Evolutionary conservation across 306 rosid genomes (phyloP).

Genomic region (Dalbergia cultrata): DNA sequence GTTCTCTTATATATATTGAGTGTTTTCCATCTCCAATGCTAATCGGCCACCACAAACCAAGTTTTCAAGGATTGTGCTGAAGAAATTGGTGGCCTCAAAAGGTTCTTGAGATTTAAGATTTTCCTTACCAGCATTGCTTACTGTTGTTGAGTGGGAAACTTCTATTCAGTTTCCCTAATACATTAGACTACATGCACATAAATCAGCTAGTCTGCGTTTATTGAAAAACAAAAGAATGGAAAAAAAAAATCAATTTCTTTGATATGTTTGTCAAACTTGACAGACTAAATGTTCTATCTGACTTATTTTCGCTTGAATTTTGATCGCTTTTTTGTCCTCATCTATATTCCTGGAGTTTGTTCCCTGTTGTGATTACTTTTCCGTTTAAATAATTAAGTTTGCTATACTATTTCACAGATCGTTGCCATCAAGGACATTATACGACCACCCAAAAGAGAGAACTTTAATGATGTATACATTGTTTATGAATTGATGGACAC

Average conservation of each 20-base stretch:
- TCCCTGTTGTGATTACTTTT: slow-evolving; percentile 15
- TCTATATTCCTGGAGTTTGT: slow-evolving; percentile 5
- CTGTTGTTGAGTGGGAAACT: slow-evolving; percentile 27
- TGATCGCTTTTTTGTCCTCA: neutral
- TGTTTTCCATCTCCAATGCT: slow-evolving; percentile 13
- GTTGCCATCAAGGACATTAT: slow-evolving; percentile 60
- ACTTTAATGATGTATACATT: slow-evolving; percentile 55
- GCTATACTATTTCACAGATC: slow-evolving; percentile 47
- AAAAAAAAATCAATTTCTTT: no score
- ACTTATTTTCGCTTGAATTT: no score
- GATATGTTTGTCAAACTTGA: neutral
- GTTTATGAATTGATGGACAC: slow-evolving; percentile 68
- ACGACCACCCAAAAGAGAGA: slow-evolving; percentile 56
- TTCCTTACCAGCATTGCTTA: slow-evolving; percentile 13
- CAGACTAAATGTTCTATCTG: neutral
- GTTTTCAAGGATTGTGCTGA: slow-evolving; percentile 18
- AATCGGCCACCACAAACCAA: neutral
- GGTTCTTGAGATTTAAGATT: neutral
- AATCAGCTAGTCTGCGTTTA: slow-evolving; percentile 5
- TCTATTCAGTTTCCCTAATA: neutral
- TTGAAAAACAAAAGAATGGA: neutral
- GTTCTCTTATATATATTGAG: slow-evolving; percentile 4
- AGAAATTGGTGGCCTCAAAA: neutral
- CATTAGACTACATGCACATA: neutral
- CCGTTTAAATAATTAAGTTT: slow-evolving; percentile 46